Evolutionary conservation across 768 basidiomycete genomes (phyloP).

Genomic region (Boletus rubropictus): DNA sequence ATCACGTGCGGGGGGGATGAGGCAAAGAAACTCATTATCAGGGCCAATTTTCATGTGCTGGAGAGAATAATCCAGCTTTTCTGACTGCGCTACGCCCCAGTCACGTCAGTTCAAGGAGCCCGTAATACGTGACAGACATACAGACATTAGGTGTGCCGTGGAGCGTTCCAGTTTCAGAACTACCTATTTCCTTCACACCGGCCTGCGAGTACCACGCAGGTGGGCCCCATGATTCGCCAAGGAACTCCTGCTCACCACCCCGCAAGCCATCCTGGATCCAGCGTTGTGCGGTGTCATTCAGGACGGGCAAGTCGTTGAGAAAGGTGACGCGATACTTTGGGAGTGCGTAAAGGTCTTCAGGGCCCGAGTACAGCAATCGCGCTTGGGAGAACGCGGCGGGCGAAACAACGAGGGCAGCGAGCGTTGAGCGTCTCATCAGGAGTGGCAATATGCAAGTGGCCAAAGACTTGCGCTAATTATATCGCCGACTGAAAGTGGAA

Average conservation of each 20-base stretch:
- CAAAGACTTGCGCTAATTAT: constrained; percentile 18
- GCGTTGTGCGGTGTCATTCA: constrained; percentile 62
- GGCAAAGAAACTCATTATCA: constrained; percentile 65
- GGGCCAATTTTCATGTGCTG: constrained; percentile 73
- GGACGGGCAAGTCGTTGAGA: constrained; percentile 71
- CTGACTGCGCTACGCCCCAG: constrained; percentile 18
- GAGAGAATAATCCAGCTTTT: constrained; percentile 44
- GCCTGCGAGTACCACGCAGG: constrained; percentile 35
- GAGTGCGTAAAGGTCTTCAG: constrained; percentile 75
- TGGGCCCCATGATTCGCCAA: constrained; percentile 55
- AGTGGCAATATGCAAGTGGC: background rate
- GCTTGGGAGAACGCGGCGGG: constrained; percentile 18
- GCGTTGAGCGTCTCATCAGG: constrained; percentile 15
- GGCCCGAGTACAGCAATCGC: constrained; percentile 57
- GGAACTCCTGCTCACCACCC: constrained; percentile 74
- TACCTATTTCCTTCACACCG: constrained; percentile 55
- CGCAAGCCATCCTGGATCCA: constrained; percentile 71
- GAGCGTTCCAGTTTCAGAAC: constrained; percentile 37
- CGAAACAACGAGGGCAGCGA: constrained; percentile 17
- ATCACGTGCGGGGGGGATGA: constrained; percentile 63
- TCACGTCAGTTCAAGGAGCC: constrained; percentile 11
- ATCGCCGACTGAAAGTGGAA: constrained; percentile 30
- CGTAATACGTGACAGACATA: constrained; percentile 30
- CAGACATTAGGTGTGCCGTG: constrained; percentile 28
- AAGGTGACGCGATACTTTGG: constrained; percentile 79